Evolutionary conservation across 73 alveolate species (phyloP), one percentile per base, ranked within the genome.

Genomic region (Tetrahymena elliotti): DNA sequence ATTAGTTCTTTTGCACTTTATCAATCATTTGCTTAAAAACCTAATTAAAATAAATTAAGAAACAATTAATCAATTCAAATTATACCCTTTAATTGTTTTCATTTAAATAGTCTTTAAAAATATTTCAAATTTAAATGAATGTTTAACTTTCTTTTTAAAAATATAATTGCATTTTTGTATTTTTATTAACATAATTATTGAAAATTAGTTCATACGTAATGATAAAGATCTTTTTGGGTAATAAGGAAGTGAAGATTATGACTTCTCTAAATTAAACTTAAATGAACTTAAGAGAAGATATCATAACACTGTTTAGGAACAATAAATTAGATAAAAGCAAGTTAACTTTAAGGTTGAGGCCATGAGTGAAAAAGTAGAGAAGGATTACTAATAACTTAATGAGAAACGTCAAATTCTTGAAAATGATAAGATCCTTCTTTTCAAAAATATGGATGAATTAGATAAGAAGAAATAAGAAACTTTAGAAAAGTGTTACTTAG

Each of bases 291-390:
- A 93, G 35, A 96, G 96, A 53, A 97, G 97, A 93, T 68, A 82
- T 92, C 84, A 84, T 31, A 92, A 95, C 47, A 93, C 98, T 33
- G 84, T 96, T 83, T 98, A 97, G 52, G 99, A 97, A 84, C 95
- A 95, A 53, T 98, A 98, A 39, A 84, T 53, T 36, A 97, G 97
- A 83, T 96, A 97, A 95, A 98, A 98, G 97, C 94, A 97, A 93
- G 98, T 98, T 88, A 98, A 98, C 94, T 96, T 96, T 96, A 98
- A 98, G 94, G 99, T 98, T 12, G 99, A 98, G 92, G 97, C 98
- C 33, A 98, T 98, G 98, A 96, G 98, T 34, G 99, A 98, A 92
- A 97, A 96, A 93, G 97, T 98, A n/a, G 99, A 99, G 93, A 96
- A 99, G 94, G 97, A 98, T 88, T 98, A 97, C 93, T 37, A 93